Conservation (phyloP, 139 green algal species). For the Micractinium conductrix region DNA sequence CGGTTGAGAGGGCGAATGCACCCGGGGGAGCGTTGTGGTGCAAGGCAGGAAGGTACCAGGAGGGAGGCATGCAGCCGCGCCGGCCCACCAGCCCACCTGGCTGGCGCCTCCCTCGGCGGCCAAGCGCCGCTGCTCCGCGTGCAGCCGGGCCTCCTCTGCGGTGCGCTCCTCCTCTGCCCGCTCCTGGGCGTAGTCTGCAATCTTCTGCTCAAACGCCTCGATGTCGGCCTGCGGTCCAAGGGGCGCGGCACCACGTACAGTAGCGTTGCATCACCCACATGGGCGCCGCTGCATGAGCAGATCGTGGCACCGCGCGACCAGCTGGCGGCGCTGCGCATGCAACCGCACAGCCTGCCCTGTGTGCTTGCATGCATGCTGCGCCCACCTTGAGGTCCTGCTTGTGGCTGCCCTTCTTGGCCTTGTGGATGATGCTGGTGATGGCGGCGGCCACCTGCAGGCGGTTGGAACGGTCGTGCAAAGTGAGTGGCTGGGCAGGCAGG, state of each 20-base stretch:
- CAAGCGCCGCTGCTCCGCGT: conserved; percentile 10
- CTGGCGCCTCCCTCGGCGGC: conserved; percentile 2
- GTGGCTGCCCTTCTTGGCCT: conserved; percentile 58
- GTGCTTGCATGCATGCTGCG: too few species aligned
- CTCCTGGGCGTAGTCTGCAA: conserved; percentile 34
- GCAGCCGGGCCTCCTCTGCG: conserved; percentile 12
- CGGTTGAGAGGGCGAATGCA: too few species aligned
- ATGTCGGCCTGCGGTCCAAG: conserved; percentile 24
- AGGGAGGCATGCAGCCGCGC: too few species aligned
- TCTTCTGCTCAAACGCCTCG: conserved; percentile 49
- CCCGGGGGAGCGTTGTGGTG: too few species aligned
- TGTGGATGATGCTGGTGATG: conserved; percentile 54
- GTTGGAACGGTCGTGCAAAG: too few species aligned
- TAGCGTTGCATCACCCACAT: too few species aligned
- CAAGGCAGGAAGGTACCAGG: too few species aligned
- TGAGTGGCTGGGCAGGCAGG: too few species aligned
- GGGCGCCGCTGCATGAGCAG: background rate
- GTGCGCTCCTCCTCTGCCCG: conserved; percentile 40
- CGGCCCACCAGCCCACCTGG: background rate
- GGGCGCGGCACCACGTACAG: too few species aligned
- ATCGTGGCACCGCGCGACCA: too few species aligned
- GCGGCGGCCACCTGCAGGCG: conserved; percentile 43
- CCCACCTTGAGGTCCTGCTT: conserved; percentile 50
- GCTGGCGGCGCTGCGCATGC: background rate
- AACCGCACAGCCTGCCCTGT: background rate